phyloP scores from a whole-genome alignment of 2,329 filamentous ascomycete genomes.

The Paradendryphiella salina region DNA sequence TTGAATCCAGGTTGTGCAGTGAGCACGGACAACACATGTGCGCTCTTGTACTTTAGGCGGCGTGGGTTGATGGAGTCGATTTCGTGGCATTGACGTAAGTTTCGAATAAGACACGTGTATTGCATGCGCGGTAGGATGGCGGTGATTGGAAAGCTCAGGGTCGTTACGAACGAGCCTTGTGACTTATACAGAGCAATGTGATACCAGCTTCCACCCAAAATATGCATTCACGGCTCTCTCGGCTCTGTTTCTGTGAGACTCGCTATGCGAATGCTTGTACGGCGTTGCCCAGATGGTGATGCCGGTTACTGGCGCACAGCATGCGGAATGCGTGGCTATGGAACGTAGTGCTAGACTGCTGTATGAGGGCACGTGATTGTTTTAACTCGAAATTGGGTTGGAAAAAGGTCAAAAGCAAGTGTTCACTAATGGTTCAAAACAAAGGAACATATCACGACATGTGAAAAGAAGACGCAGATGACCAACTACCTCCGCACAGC shows the following conservation, averaged over 20 bases:
- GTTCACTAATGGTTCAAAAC: neutral
- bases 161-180: neutral
- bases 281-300: conserved; percentile 1
- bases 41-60: conserved; percentile 9
- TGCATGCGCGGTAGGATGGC: neutral
- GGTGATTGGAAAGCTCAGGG: neutral
- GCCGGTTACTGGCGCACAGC: conserved; percentile 18
- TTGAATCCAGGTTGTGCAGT: conserved; percentile 43
- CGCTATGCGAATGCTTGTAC: neutral
- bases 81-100: conserved; percentile 1
- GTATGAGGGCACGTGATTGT: neutral
- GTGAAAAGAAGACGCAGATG: too few relatives aligned
- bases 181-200: conserved; percentile 11
- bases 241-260: neutral
- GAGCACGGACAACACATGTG: conserved; percentile 14
- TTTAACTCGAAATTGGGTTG: neutral
- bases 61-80: neutral
- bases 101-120: conserved; percentile 3
- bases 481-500: too few relatives aligned
- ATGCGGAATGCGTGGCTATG: conserved; percentile 4
- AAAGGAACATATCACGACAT: neutral
- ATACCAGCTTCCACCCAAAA: conserved; percentile 6
- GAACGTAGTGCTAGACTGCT: conserved; percentile 7
- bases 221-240: neutral
- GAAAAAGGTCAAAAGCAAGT: neutral